Base-by-base conservation (phyloP, 208 protist genomes). In the Leishmania mexicana region DNA sequence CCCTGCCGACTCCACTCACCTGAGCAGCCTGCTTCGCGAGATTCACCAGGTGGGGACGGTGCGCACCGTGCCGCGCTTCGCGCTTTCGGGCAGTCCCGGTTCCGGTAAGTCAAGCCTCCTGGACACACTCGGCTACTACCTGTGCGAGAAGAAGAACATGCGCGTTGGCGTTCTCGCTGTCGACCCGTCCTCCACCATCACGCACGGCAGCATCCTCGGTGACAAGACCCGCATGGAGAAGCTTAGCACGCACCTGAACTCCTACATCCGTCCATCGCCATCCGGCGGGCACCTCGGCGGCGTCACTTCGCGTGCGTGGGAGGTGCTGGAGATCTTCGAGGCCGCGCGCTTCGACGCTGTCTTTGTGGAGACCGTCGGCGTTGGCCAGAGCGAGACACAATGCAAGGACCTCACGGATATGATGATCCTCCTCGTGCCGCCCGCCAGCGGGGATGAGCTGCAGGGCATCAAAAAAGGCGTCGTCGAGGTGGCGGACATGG, bases 311-410 rank as follows among this genome's bases (percentile, higher is more conserved):
- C 88, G 92, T 45, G 98, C 97, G 35, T 96, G 90, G 77, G 98
- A 99, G 75, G 91, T 95, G 21, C 90, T 98, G 47, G 80, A 92
- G 40, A 81, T 99, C 53, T 98, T 98, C 83, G 98, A 99, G 85
- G 89, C 83, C 7, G 96, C 95, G 1, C 94, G 92, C 6, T 99
- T 97, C 78, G 95, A 99, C 62, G 90, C 94, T 2, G 83, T 99
- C 31, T 81, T 99, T n/a, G 88, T 99, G 3, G 98, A 99, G 62
- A 99, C 98, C 13, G 98, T 99, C 45, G 98, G 98, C 31, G 98
- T 99, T 1, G 98, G 98, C 10, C 94, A 98, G 87, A 93, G 87
- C 54, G 96, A 96, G 70, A 93, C 89, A 21, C 90, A 87, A 28
- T 98, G 97, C 15, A 94, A 93, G 19, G 88, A 98, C 51, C 89